Percentiles rank a stretch among this genome's conserved stretches.
These are phyloP conservation scores for Alternaria sp. DNA, from an alignment of 2,329 filamentous ascomycete genomes.

Conservation along the genomic window DNA sequence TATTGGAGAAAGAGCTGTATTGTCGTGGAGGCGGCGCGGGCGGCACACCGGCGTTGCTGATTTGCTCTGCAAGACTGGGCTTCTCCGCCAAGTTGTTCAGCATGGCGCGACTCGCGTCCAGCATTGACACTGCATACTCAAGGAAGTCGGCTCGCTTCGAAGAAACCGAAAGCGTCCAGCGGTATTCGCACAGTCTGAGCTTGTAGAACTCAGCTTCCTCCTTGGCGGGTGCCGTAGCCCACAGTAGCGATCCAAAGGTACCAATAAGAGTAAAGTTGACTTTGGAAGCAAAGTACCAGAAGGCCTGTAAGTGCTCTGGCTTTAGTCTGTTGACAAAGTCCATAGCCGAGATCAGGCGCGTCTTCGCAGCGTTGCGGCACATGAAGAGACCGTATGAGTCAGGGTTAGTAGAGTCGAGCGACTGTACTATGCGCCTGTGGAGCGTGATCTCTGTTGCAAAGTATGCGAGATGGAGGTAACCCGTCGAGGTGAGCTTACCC, in stretches of 20 bases:
- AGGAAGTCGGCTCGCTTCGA: conserved; percentile 71
- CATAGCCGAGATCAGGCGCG: conserved; percentile 93
- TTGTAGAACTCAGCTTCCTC: conserved; percentile 96
- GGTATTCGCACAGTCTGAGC: conserved; percentile 83
- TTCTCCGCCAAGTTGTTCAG: conserved; percentile 57
- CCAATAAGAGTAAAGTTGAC: conserved; percentile 95
- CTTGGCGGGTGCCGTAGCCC: conserved; percentile 84
- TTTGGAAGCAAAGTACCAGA: conserved; percentile 91
- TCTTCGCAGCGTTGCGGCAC: conserved; percentile 92
- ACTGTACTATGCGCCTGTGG: conserved; percentile 88
- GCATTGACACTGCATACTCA: conserved; percentile 55
- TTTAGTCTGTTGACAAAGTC: conserved; percentile 95
- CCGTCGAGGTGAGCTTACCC: conserved; percentile 56
- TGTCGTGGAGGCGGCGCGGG: conserved; percentile 36
- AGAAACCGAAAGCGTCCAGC: conserved; percentile 91
- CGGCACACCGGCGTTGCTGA: conserved; percentile 51
- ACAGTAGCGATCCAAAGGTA: conserved; percentile 89
- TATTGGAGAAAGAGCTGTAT: conserved; percentile 29
- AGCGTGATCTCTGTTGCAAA: conserved; percentile 95
- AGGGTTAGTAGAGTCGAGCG: conserved; percentile 65
- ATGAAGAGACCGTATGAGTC: conserved; percentile 90
- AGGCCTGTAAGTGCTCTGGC: conserved; percentile 84
- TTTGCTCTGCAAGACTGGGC: conserved; percentile 50
- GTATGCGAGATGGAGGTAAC: conserved; percentile 87
- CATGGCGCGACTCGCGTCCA: conserved; percentile 57